A percentile compares a stretch with the other conserved stretches of the same genome.
Evolutionary conservation across 352 stramenopile species (phyloP).

Genomic region (Globisporangium yorkense): DNA sequence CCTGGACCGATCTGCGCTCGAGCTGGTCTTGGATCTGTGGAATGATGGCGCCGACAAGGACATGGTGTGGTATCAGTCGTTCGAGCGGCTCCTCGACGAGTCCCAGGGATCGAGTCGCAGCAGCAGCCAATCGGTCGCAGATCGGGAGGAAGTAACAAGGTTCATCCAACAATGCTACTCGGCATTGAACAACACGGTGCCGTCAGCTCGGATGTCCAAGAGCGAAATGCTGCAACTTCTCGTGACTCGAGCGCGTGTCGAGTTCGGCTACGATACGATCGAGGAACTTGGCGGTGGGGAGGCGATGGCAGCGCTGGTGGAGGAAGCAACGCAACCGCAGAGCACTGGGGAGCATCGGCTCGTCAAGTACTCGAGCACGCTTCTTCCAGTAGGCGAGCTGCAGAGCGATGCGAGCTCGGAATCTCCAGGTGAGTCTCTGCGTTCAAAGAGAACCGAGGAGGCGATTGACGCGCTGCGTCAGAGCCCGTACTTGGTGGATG

Average conservation of each 20-base stretch:
- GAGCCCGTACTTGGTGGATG: constrained; percentile 61
- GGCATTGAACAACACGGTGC: neutral
- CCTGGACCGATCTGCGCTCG: constrained; percentile 4
- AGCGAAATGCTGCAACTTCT: constrained; percentile 8
- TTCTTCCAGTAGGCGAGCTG: constrained; percentile 10
- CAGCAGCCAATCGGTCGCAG: neutral
- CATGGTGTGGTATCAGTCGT: constrained; percentile 6
- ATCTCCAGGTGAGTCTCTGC: constrained; percentile 41
- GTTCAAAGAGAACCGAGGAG: constrained; percentile 31
- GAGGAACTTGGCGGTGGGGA: constrained; percentile 1
- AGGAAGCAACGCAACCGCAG: constrained; percentile 6
- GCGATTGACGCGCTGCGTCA: constrained; percentile 36
- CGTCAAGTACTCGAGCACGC: constrained; percentile 32
- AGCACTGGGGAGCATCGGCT: constrained; percentile 8
- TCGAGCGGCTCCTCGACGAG: neutral
- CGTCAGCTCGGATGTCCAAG: neutral
- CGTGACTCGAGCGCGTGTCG: neutral
- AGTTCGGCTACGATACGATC: constrained; percentile 12
- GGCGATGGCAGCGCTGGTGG: constrained; percentile 8
- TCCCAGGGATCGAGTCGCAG: neutral
- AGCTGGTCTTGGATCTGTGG: constrained; percentile 14
- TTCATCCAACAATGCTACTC: constrained; percentile 15
- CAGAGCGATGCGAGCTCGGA: neutral
- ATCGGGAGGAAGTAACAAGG: constrained; percentile 1
- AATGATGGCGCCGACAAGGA: constrained; percentile 3